phyloP scores from a whole-genome alignment of 495 filamentous ascomycete species.

The Corynascus novoguineensis region DNA sequence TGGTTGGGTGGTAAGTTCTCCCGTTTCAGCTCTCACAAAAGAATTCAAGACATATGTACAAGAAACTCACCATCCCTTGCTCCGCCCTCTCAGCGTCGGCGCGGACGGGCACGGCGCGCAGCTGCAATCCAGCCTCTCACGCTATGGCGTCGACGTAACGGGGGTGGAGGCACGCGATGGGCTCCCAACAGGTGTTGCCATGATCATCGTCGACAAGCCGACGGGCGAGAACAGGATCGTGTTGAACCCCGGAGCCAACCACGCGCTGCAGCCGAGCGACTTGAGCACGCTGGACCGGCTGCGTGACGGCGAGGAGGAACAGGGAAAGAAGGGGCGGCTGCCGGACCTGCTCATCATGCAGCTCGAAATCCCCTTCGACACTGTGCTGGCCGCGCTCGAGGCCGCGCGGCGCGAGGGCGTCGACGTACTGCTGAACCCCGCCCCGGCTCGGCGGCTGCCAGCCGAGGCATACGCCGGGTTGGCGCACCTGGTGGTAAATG shows the following conservation, averaged over 20 bases:
- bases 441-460: constrained; percentile 67
- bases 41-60: too few relatives aligned
- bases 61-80: not conserved
- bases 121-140: constrained; percentile 46
- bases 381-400: constrained; percentile 60
- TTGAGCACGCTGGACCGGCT: constrained; percentile 5
- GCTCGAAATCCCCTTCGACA: constrained; percentile 73
- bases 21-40: not conserved
- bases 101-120: constrained; percentile 55
- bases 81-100: constrained; percentile 53
- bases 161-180: constrained; percentile 43
- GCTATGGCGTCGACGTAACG: constrained; percentile 58
- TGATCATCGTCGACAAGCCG: constrained; percentile 73
- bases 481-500: constrained; percentile 82
- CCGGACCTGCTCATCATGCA: constrained; percentile 75
- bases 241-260: constrained; percentile 75
- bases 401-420: constrained; percentile 47
- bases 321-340: not conserved
- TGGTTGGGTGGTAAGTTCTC: constrained; percentile 56
- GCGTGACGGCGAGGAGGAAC: not conserved
- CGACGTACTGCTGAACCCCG: constrained; percentile 75
- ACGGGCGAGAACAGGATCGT: constrained; percentile 86
- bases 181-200: constrained; percentile 68
- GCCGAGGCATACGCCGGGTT: constrained; percentile 60
- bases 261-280: constrained; percentile 27